Conservation (phyloP, 2,329 filamentous ascomycete genomes). For the Bipolaris gigantea region DNA sequence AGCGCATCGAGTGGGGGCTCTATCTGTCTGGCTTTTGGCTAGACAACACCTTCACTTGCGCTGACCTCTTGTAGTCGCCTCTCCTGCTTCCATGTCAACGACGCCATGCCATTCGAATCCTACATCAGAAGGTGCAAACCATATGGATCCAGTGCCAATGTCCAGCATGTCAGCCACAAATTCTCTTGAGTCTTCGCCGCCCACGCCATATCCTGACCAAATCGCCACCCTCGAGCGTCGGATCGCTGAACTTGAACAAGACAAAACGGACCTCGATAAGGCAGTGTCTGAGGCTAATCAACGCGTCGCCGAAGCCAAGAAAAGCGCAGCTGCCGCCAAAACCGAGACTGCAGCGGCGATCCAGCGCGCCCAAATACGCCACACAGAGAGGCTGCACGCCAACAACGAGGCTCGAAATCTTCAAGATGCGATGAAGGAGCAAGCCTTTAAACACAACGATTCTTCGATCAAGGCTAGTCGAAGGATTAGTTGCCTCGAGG, state of each 20-base stretch:
- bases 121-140: background rate
- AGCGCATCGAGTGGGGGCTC: background rate
- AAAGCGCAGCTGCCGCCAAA: background rate
- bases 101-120: background rate
- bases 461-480: background rate
- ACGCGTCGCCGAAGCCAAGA: background rate
- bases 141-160: background rate
- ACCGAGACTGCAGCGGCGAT: background rate
- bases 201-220: background rate
- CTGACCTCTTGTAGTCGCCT: too few relatives aligned
- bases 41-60: background rate
- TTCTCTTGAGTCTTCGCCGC: background rate
- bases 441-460: background rate
- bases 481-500: background rate
- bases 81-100: background rate
- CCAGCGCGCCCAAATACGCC: slow-evolving; percentile 4
- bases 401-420: slow-evolving; percentile 7
- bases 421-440: background rate
- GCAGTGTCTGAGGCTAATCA: background rate
- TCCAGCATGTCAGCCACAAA: background rate
- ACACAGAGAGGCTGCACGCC: slow-evolving; percentile 10
- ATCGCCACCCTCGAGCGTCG: background rate
- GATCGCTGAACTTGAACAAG: background rate
- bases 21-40: background rate
- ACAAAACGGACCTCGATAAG: background rate